A percentile compares a stretch with the other conserved stretches of the same genome.
Conservation (phyloP, 2,329 filamentous ascomycete species). For the Chaetomiaceae sp. region DNA sequence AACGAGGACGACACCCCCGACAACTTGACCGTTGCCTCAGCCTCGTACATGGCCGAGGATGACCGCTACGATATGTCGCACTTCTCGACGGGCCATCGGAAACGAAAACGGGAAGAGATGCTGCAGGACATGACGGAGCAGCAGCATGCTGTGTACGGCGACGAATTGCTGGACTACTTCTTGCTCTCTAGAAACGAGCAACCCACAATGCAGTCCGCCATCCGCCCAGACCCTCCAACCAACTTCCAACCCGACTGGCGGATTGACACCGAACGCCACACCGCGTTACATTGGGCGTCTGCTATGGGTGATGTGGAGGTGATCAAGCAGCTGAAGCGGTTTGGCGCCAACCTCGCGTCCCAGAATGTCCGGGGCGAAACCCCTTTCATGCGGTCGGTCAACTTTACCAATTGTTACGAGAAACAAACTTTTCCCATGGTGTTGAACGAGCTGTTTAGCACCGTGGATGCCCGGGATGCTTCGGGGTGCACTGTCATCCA, state of each 20-base stretch:
- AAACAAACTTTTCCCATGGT: slow-evolving; percentile 85
- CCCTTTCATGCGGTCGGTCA: slow-evolving; percentile 86
- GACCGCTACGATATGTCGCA: slow-evolving; percentile 70
- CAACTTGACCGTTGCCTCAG: slow-evolving; percentile 76
- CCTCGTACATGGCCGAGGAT: slow-evolving; percentile 80
- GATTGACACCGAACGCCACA: slow-evolving; percentile 92
- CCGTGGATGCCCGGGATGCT: slow-evolving; percentile 73
- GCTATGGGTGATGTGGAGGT: slow-evolving; percentile 96
- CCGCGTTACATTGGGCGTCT: slow-evolving; percentile 92
- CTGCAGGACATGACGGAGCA: slow-evolving; percentile 66
- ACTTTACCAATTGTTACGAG: slow-evolving; percentile 96
- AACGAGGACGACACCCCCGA: slow-evolving; percentile 79
- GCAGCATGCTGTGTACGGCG: slow-evolving; percentile 85
- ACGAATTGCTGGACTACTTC: slow-evolving; percentile 94
- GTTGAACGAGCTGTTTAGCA: slow-evolving; percentile 76
- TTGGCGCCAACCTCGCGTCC: slow-evolving; percentile 69
- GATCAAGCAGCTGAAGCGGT: slow-evolving; percentile 78
- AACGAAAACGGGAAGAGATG: slow-evolving; percentile 71
- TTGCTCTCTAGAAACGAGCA: slow-evolving; percentile 79
- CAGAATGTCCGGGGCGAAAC: slow-evolving; percentile 76
- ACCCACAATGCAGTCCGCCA: slow-evolving; percentile 63
- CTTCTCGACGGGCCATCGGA: slow-evolving; percentile 56
- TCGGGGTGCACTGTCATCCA: slow-evolving; percentile 87
- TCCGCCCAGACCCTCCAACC: slow-evolving; percentile 70
- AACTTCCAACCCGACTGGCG: slow-evolving; percentile 85